Percentiles rank a stretch among this genome's conserved stretches.
phyloP scores from a whole-genome alignment of 352 stramenopile genomes.

The Globisporangium splendens region DNA sequence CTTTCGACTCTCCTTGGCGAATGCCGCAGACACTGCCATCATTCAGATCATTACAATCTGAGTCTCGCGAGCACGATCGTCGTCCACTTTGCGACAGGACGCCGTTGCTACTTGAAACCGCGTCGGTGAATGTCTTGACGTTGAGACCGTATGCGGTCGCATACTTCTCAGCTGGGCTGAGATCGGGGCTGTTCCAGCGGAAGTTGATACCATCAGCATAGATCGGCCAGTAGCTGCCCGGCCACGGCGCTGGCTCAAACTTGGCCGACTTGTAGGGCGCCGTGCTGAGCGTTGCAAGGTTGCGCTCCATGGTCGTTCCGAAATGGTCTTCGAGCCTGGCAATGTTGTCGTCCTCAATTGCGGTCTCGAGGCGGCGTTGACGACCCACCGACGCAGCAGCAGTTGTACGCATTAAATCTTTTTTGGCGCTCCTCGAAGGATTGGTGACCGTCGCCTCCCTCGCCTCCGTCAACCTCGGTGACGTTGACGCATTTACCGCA shows the following conservation, averaged over 20 bases:
- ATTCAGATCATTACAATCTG: slow-evolving; percentile 18
- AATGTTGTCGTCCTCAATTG: too few relatives aligned
- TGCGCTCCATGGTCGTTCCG: too few relatives aligned
- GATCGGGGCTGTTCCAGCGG: slow-evolving; percentile 17
- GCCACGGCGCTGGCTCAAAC: slow-evolving; percentile 35
- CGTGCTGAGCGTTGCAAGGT: too few relatives aligned
- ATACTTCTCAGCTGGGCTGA: slow-evolving; percentile 44
- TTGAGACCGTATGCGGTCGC: slow-evolving; percentile 33
- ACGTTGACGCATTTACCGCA: too few relatives aligned
- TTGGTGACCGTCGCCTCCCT: too few relatives aligned
- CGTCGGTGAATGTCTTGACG: slow-evolving; percentile 25
- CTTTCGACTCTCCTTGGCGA: not conserved
- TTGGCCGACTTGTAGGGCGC: too few relatives aligned
- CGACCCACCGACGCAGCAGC: too few relatives aligned
- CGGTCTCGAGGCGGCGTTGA: too few relatives aligned
- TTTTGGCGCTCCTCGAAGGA: too few relatives aligned
- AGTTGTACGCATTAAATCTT: too few relatives aligned
- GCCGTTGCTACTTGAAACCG: slow-evolving; percentile 36
- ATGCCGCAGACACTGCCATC: not conserved
- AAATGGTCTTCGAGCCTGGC: too few relatives aligned
- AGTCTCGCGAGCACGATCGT: slow-evolving; percentile 17
- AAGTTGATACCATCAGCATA: slow-evolving; percentile 59
- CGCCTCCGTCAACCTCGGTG: too few relatives aligned
- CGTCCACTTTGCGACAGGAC: slow-evolving; percentile 29
- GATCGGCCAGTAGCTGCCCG: slow-evolving; percentile 57